Base-by-base conservation (phyloP, 108 stramenopile species). In the Craspedostauros australis region DNA sequence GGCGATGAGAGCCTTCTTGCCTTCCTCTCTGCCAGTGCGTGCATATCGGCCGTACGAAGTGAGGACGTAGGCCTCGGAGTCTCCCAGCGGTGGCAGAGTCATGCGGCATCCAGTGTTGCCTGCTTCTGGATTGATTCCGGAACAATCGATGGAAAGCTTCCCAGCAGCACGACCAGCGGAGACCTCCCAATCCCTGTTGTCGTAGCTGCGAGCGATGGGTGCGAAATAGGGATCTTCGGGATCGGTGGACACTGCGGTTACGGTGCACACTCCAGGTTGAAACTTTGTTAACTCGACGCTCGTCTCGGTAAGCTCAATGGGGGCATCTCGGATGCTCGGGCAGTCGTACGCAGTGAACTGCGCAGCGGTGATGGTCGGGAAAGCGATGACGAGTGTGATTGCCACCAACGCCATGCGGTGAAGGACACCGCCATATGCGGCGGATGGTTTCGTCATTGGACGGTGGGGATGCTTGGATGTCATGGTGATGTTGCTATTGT, bases 201-300 rank as follows among this genome's bases (percentile, higher is more conserved):
- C 56, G 52, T 89, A 89, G 3, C 75, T 77, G 21, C 86, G 61
- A 18, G 61, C 86, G 38, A 79, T 50, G 1, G 86, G 86, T 33
- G 21, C 47, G n/a, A 46, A 3, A 6, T 21, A 21, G n/a, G 45
- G 22, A 3, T 46, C 45, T 46, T 24, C 45, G 21, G n/a, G n/a
- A 21, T 23, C 22, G 7, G 22, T 46, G 45, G 26, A 3, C n/a
- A 4, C n/a, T 4, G n/a, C 45, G 4, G 22, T 19, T 21, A 21
- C 45, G 26, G 21, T 22, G 45, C 26, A 23, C 45, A 46, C n/a
- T 25, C 23, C 45, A n/a, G 22, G 21, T 46, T 23, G 4, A 8
- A 12, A 36, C 34, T 36, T 36, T 9, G 34, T 36, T 12, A 36
- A 36, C 12, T 36, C 34, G 34, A 36, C n/a, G n/a, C n/a, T n/a